Percentiles rank a stretch among this genome's conserved stretches.
Conservation (phyloP, 1,284 basidiomycete species). For the Kwoniella shivajii region DNA sequence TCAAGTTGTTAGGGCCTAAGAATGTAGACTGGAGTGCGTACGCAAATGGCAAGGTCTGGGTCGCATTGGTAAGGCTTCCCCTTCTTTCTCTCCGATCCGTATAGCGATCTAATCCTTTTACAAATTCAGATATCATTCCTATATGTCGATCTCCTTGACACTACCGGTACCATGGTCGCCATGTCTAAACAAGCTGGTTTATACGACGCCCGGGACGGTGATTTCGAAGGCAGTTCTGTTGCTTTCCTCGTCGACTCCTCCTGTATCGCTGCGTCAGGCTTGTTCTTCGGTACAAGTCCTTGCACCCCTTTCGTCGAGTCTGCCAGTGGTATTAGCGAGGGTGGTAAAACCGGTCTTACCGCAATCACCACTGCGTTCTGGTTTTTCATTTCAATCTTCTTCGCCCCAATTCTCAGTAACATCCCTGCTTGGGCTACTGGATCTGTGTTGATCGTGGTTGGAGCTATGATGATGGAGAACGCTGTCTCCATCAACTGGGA, state of each 20-base stretch:
- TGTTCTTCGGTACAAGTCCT: conserved; percentile 77
- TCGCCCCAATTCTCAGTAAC: conserved; percentile 84
- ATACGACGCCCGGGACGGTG: conserved; percentile 77
- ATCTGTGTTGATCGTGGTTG: conserved; percentile 81
- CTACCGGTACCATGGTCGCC: conserved; percentile 77
- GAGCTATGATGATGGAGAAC: conserved; percentile 85
- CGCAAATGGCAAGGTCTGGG: conserved; percentile 76
- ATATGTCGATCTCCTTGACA: conserved; percentile 80
- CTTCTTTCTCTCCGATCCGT: background rate
- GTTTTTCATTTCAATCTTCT: conserved; percentile 86
- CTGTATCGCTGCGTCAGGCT: conserved; percentile 41
- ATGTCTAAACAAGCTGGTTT: conserved; percentile 92
- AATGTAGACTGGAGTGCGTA: conserved; percentile 50
- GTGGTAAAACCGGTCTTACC: conserved; percentile 83
- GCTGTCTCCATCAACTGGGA: conserved; percentile 86
- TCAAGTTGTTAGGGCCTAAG: conserved; percentile 48
- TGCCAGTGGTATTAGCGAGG: conserved; percentile 62
- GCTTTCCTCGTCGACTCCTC: conserved; percentile 69
- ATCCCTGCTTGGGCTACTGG: conserved; percentile 88
- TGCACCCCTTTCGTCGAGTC: conserved; percentile 76
- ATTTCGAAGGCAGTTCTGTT: conserved; percentile 82
- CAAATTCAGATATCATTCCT: conserved; percentile 67
- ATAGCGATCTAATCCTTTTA: conserved; percentile 2
- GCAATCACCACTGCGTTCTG: conserved; percentile 72
- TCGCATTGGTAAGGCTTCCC: conserved; percentile 74